A percentile compares a stretch with the other conserved stretches of the same genome.
Conservation (phyloP, 2,329 filamentous ascomycete genomes). For the Didymella glomerata region DNA sequence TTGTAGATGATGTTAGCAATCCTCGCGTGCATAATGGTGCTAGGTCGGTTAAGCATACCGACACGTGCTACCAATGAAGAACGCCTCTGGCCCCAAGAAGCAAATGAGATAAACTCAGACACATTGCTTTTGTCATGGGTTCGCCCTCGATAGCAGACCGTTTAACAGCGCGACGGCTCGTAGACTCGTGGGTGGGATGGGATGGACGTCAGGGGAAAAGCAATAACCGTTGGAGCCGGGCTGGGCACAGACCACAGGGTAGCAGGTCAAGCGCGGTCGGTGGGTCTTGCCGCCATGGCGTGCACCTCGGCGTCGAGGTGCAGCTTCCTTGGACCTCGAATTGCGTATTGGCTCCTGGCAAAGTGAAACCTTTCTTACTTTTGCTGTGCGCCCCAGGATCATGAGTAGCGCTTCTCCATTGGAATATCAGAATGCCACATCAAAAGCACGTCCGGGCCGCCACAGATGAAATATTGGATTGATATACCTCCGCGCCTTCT, state of each 20-base stretch:
- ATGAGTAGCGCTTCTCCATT: conserved; percentile 17
- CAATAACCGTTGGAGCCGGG: conserved; percentile 11
- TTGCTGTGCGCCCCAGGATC: conserved; percentile 12
- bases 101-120: not conserved
- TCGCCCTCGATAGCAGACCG: conserved; percentile 1
- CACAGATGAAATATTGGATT: conserved; percentile 9
- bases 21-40: not conserved
- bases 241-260: conserved; percentile 2
- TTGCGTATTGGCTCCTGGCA: conserved; percentile 12
- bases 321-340: conserved; percentile 12
- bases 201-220: conserved; percentile 22
- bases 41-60: not conserved
- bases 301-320: conserved; percentile 17
- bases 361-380: conserved; percentile 20
- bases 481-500: conserved; percentile 17
- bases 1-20: not conserved
- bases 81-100: not conserved
- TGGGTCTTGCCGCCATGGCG: conserved; percentile 21
- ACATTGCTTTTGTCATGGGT: conserved; percentile 14
- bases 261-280: not conserved
- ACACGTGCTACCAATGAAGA: not conserved
- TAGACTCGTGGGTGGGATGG: conserved; percentile 16
- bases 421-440: conserved; percentile 9
- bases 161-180: not conserved
- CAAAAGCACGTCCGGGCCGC: conserved; percentile 19